A percentile compares a stretch with the other conserved stretches of the same genome.
Conservation (phyloP, 192 early-diverging fungal genomes). For the Linnemannia exigua region DNA sequence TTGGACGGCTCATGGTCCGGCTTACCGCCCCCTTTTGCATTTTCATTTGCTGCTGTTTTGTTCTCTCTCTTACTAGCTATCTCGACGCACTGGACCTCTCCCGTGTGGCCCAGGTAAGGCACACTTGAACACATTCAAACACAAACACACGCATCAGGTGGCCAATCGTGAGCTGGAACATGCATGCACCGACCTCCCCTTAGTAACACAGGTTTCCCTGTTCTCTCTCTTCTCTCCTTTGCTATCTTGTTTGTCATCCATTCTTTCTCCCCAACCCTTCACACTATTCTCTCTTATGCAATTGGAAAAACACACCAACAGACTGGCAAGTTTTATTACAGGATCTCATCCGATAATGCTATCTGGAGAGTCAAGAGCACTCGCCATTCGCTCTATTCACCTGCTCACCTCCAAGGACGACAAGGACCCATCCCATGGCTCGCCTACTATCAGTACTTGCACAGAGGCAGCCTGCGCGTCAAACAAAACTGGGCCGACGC, state of each 20-base stretch:
- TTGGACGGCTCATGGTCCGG: not conserved
- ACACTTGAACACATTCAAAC: not conserved
- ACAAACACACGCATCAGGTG: constrained; percentile 15
- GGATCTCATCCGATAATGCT: constrained; percentile 29
- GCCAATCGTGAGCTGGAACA: not conserved
- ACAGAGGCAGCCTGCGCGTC: constrained; percentile 10
- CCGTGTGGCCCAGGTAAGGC: constrained; percentile 49
- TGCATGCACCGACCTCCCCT: constrained; percentile 7
- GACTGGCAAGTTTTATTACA: constrained; percentile 24
- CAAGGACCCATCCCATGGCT: constrained; percentile 26
- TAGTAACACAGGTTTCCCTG: not conserved
- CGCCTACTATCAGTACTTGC: constrained; percentile 34
- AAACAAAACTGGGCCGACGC: constrained; percentile 48
- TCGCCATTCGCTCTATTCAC: constrained; percentile 30
- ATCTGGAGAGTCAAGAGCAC: constrained; percentile 48
- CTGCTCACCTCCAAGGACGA: constrained; percentile 15
- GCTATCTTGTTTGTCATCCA: not conserved
- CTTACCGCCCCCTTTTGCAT: not conserved
- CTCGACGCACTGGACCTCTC: constrained; percentile 43
- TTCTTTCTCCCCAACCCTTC: not conserved
- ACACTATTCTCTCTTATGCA: not conserved
- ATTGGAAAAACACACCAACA: constrained; percentile 4
- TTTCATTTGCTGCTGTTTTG: not conserved
- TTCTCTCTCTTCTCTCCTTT: not conserved
- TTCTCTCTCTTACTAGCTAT: constrained; percentile 9